A percentile compares a stretch with the other conserved stretches of the same genome.
Conservation (phyloP, 805 yeast genomes). For the Candida fluviatilis region DNA sequence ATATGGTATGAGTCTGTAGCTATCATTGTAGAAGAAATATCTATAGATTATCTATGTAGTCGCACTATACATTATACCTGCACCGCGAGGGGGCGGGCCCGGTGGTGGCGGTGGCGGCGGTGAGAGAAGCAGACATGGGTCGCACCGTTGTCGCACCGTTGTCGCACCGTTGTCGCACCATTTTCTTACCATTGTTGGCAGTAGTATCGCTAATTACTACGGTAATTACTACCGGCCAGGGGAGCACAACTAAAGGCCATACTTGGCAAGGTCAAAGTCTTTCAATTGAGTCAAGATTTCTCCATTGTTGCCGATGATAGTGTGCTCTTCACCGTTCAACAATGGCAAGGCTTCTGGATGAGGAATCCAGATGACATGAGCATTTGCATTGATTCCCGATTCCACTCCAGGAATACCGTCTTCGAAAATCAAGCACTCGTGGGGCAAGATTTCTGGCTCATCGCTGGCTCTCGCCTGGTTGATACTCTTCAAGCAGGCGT, state of each 20-base stretch:
- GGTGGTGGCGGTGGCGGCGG: no score
- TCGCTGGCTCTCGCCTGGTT: constrained; percentile 51
- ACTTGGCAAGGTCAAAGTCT: constrained; percentile 31
- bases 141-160: no score
- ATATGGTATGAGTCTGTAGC: constrained; percentile 41
- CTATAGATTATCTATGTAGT: no score
- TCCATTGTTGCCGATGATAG: constrained; percentile 53
- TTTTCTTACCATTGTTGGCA: no score
- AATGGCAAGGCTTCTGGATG: constrained; percentile 67
- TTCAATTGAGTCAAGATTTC: constrained; percentile 48
- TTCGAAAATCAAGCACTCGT: constrained; percentile 87
- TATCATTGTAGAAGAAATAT: no score
- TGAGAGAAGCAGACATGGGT: no score
- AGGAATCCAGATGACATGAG: constrained; percentile 92
- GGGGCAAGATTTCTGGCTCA: constrained; percentile 51
- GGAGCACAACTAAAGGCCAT: no score
- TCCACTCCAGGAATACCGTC: constrained; percentile 92
- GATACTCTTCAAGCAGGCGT: constrained; percentile 65
- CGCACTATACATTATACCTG: no score
- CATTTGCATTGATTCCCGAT: constrained; percentile 81
- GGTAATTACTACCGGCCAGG: no score
- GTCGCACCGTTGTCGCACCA: no score
- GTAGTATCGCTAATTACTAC: no score
- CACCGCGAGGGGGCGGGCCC: no score
- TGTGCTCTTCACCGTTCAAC: constrained; percentile 46